Evolutionary conservation across 2,329 filamentous ascomycete species (phyloP).

Genomic region (Cladophialophora bantiana): DNA sequence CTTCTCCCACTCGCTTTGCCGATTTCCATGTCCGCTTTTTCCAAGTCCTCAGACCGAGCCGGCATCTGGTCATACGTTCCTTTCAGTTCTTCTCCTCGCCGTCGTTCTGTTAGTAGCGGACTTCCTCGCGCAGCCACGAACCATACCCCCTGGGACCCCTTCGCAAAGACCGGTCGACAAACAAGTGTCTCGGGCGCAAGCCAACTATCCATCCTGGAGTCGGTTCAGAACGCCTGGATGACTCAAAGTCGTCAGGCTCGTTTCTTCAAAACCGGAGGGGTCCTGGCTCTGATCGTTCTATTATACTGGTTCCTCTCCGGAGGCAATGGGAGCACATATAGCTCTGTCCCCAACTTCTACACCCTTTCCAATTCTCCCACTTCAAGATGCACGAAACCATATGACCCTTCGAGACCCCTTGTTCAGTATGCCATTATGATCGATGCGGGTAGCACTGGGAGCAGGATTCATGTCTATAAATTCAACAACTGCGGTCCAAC

Average conservation of each 20-base stretch:
- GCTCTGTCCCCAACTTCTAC: slow-evolving; percentile 37
- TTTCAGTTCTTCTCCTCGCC: slow-evolving; percentile 53
- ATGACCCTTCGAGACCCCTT: slow-evolving; percentile 86
- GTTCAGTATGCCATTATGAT: slow-evolving; percentile 99
- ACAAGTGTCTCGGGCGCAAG: slow-evolving; percentile 27
- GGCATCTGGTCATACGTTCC: slow-evolving; percentile 62
- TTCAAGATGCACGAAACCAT: slow-evolving; percentile 80
- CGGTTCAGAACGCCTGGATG: slow-evolving; percentile 60
- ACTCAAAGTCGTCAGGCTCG: slow-evolving; percentile 67
- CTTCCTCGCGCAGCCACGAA: slow-evolving; percentile 48
- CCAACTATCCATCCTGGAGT: slow-evolving; percentile 50
- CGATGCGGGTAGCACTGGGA: slow-evolving; percentile 96
- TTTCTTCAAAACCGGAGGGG: slow-evolving; percentile 67
- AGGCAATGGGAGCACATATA: slow-evolving; percentile 19
- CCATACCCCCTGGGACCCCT: slow-evolving; percentile 47
- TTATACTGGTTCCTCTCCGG: slow-evolving; percentile 62
- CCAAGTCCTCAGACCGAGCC: slow-evolving; percentile 58
- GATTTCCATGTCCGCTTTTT: slow-evolving; percentile 60
- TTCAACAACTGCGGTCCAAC: slow-evolving; percentile 98
- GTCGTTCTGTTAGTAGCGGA: slow-evolving; percentile 58
- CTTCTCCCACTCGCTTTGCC: slow-evolving; percentile 11
- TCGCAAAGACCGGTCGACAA: slow-evolving; percentile 57
- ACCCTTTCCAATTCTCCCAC: slow-evolving; percentile 37
- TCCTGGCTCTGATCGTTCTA: slow-evolving; percentile 65
- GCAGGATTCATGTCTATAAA: slow-evolving; percentile 96